phyloP scores from a whole-genome alignment of 2,329 filamentous ascomycete species.

The Davidsoniella neocaledoniae region DNA sequence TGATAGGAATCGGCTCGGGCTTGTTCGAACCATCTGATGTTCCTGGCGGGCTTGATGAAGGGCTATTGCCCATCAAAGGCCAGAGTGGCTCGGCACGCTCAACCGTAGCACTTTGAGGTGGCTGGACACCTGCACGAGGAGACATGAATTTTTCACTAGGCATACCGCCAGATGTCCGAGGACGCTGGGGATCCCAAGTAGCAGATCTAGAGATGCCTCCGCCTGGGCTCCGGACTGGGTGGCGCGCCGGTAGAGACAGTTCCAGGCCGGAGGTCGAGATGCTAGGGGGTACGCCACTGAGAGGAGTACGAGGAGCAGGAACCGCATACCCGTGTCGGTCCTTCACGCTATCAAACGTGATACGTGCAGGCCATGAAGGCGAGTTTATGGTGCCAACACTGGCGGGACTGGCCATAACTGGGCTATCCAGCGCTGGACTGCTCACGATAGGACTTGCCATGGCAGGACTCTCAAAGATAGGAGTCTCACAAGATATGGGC shows the following conservation, averaged over 20 bases:
- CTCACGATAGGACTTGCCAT: background rate
- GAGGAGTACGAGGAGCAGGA: background rate
- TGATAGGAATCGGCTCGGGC: background rate
- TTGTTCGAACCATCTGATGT: background rate
- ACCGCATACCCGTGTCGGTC: conserved; percentile 6
- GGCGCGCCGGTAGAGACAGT: background rate
- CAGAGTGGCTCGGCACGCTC: background rate
- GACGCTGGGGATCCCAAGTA: conserved; percentile 1
- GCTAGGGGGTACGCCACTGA: background rate
- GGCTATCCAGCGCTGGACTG: background rate
- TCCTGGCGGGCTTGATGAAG: no score
- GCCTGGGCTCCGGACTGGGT: background rate
- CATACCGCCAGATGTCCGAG: background rate
- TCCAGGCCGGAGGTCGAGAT: background rate
- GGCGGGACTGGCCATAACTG: background rate
- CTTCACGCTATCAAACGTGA: conserved; percentile 5
- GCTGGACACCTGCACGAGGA: background rate
- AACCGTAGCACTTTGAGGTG: conserved; percentile 3
- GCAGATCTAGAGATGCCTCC: conserved; percentile 2
- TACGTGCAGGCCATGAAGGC: conserved; percentile 5
- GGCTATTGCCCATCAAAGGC: background rate
- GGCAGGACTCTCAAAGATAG: background rate
- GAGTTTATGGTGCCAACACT: conserved; percentile 1
- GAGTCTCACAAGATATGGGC: background rate
- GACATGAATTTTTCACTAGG: conserved; percentile 3